Evolutionary conservation across 192 early-diverging fungal species (phyloP), one percentile per base, ranked within the genome.

Genomic region (Coemansia sp.): DNA sequence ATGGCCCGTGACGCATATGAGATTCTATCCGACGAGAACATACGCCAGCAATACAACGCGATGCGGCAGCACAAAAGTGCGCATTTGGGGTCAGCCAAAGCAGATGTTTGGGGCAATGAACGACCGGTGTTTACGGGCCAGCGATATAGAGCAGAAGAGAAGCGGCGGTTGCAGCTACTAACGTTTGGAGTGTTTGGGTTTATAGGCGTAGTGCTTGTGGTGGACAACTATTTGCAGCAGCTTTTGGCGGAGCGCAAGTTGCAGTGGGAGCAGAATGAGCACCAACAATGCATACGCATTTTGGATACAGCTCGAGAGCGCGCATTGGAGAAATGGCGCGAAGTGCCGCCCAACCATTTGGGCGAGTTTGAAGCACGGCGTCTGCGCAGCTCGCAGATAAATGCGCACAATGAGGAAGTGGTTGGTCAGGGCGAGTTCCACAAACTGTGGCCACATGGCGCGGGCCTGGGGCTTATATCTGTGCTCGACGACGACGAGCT

Each of bases 381-480:
- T 5, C 66, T 72, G 52, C 24, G 41, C 7, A 23, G n/a, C 11
- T 38, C 39, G 38, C 58, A 25, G 5, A 41, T 21, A 2, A 1
- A 11, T 15, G 14, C 11, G 1, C 41, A 2, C 14, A 45, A 45
- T 4, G 51, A 12, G 24, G 51, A 22, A 1, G 24, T 21, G 7
- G 14, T 41, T 56, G 22, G 19, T 25, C 55, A 60, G 17, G 73
- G 57, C 35, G 67, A 69, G 37, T 64, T 63, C 14, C 64, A 54
- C 9, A 45, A 43, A 19, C 59, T 76, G 27, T 76, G 74, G 75
- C 69, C 75, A 29, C 14, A 72, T 27, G 75, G 75, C 2, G n/a
- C 59, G 14, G 75, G 69, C 17, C 66, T 77, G 2, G 75, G 75
- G 11, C 69, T 77, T 8, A 50, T 77, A 54, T 65, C 75, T 29